Evolutionary conservation across 164 flowering plant species (phyloP), one percentile per base, ranked within the genome.

Genomic region (Umbellularia californica): DNA sequence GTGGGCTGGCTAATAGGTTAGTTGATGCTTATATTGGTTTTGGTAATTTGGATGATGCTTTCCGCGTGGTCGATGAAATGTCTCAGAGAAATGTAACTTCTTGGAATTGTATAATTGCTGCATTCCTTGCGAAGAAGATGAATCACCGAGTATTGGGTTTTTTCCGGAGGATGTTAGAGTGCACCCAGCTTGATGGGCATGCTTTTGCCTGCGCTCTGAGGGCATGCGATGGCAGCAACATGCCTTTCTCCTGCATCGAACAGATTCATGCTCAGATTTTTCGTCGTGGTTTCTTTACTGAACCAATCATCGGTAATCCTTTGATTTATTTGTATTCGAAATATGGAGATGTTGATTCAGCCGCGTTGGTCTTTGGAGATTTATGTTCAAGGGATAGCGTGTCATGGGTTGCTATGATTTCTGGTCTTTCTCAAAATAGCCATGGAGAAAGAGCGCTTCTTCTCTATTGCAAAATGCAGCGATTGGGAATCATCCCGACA

Each of bases 381-480:
- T 66, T 81, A 71, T 28, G 47, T 76, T 78, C 69, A 17, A 58
- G 81, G 41, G 72, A 78, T 27, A 76, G 73, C 22, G 33, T 73
- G 66, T 78, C 83, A 20, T 81, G 81, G 81, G 83, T 81, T 41
- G 83, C 83, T 62, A 78, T 81, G 77, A 81, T 81, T n/a, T 78
- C 83, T 73, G 79, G 81, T 35, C 73, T 72, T 63, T 73, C 83
- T 66, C 77, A 75, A 35, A 81, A 78, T 73, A 79, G 81, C 1
- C 33, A 27, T 50, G 76, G 75, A 28, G 79, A 78, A 72, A 81
- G 78, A 70, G 79, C 83, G 62, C 41, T 81, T 33, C 55, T 55
- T n/a, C 72, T 81, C 50, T 81, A 78, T 58, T 67, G 63, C 35
- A 50, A 70, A 68, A 72, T 78, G 81, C 75, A 23, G 27, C 41